Conservation (phyloP, 2,329 filamentous ascomycete species). For the Cladophialophora exuberans region DNA sequence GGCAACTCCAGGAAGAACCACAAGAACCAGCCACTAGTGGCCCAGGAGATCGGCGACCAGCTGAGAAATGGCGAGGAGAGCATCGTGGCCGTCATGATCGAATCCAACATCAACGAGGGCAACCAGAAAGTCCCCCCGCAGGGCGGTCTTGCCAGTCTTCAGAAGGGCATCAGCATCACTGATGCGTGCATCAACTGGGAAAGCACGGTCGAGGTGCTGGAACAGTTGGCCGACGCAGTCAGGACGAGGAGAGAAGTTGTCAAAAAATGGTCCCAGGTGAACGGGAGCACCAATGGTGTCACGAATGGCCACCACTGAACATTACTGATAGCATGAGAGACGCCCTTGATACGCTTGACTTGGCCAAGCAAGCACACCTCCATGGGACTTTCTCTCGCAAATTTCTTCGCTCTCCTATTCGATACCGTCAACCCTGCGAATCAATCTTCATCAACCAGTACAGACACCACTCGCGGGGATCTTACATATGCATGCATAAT, state of each 20-base stretch:
- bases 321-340: too few species aligned
- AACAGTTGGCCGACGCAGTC: slow-evolving; percentile 84
- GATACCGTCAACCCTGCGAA: too few species aligned
- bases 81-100: slow-evolving; percentile 99
- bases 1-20: slow-evolving; percentile 96
- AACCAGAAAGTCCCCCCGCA: slow-evolving; percentile 88
- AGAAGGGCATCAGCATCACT: slow-evolving; percentile 95
- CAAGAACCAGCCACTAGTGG: slow-evolving; percentile 95
- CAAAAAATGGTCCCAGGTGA: slow-evolving; percentile 34
- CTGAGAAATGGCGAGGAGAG: slow-evolving; percentile 79
- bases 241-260: slow-evolving; percentile 67
- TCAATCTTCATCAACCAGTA: too few species aligned
- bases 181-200: slow-evolving; percentile 98
- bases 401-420: too few species aligned
- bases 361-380: too few species aligned
- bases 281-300: slow-evolving; percentile 35
- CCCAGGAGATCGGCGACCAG: slow-evolving; percentile 78
- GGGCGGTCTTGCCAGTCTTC: slow-evolving; percentile 74
- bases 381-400: too few species aligned
- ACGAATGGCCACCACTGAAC: slow-evolving; percentile 32
- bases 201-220: slow-evolving; percentile 75
- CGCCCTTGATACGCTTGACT: too few species aligned
- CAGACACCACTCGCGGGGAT: too few species aligned
- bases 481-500: too few species aligned
- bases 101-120: slow-evolving; percentile 94